These are phyloP conservation scores for Arachis monticola DNA, from an alignment of 331 rosid species.

Conservation along the genomic window DNA sequence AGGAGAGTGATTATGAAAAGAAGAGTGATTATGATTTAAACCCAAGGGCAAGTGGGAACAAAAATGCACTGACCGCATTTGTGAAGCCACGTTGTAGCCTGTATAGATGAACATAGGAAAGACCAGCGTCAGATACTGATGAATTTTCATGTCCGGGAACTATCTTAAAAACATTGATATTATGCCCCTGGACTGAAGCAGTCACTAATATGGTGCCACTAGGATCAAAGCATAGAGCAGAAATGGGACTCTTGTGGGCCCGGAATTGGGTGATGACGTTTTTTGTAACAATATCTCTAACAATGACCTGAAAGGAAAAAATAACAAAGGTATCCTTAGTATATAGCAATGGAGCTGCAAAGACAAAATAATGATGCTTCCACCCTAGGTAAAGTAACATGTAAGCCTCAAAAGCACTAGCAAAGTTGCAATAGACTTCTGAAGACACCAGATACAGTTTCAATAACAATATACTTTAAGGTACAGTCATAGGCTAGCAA, in stretches of 20 bases:
- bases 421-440: constrained; percentile 15
- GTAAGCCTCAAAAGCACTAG: neutral
- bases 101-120: constrained; percentile 77
- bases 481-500: constrained; percentile 12
- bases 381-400: constrained; percentile 14
- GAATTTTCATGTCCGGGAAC: constrained; percentile 60
- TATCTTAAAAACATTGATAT: constrained; percentile 86
- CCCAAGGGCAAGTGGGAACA: neutral
- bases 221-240: constrained; percentile 92
- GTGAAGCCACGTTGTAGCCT: constrained; percentile 94
- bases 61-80: constrained; percentile 71
- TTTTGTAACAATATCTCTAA: constrained; percentile 83
- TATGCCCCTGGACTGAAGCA: constrained; percentile 94
- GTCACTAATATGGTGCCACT: constrained; percentile 93
- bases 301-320: constrained; percentile 70
- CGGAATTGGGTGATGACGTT: constrained; percentile 76
- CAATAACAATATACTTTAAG: neutral
- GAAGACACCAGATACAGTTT: constrained; percentile 4
- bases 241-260: constrained; percentile 93
- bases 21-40: constrained; percentile 10
- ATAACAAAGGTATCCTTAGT: constrained; percentile 10
- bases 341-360: constrained; percentile 21
- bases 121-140: constrained; percentile 48
- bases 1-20: neutral
- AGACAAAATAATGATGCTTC: constrained; percentile 4